Base-by-base conservation (phyloP, 2,329 filamentous ascomycete species). In the Trichoderma guizhouense region DNA sequence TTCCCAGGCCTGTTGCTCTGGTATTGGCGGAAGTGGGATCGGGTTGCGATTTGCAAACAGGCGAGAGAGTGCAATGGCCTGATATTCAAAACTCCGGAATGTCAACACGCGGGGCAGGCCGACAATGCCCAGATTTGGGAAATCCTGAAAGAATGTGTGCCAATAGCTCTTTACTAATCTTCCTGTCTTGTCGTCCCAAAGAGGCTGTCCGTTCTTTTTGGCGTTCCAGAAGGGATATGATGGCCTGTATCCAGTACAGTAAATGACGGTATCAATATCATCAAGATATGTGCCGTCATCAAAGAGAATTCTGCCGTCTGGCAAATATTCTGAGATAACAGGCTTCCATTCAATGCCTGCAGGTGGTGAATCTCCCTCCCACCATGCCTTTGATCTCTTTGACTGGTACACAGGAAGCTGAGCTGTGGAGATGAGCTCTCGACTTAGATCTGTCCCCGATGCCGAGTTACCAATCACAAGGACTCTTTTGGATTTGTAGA, bases 51-150 rank as follows among this genome's bases (percentile, higher is more conserved):
- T 80, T 0, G 86, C 78, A 74, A 84, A 87, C 0, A 87, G 74
- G 2, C 87, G 80, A 3, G 87, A 86, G 0, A 88, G 77, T 1
- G 86, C 86, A 53, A 88, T 79, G 2, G 85, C 86, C 76, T 88
- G 87, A 73, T 88, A 88, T 76, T 88, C 87, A 73, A 88, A 88
- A 43, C 84, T 85, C 7, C 86, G 78, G 71, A 88, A 88, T 0
- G 86, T 88, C 14, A 87, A 76, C 0, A 84, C 83, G 0, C 86
- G 82, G 2, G 86, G 86, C 7, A 88, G 76, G 0, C 87, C 88
- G 0, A 89, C 82, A 12, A 88, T 79, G 0, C 81, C 88, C 0
- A 90, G 78, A 0, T 84, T 86, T 0, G 82, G 77, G 53, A 84
- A 83, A 26, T 84, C 82, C 1, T 80, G 83, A 64, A 87, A 82